Conservation (phyloP, 768 basidiomycete species). For the Pseudohyphozyma bogoriensis region DNA sequence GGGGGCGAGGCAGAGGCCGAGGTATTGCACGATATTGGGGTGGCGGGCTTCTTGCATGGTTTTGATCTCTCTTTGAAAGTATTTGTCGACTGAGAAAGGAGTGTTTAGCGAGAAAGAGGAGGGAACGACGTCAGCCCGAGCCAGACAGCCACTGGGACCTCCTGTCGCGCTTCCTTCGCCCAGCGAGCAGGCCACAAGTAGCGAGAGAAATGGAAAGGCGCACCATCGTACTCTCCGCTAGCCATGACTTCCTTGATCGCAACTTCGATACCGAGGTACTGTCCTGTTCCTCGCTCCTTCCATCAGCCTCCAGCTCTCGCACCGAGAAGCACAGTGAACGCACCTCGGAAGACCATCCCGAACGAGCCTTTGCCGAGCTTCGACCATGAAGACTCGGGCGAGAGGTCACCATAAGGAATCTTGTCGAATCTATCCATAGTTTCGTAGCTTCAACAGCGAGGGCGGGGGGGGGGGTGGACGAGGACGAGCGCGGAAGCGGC, state of each 20-base stretch:
- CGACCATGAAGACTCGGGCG: constrained; percentile 16
- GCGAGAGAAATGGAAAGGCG: constrained; percentile 11
- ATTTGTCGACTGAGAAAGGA: constrained; percentile 56
- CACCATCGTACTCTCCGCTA: constrained; percentile 73
- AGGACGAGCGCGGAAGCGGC: no score
- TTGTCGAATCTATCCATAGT: constrained; percentile 16
- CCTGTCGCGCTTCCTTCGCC: no score
- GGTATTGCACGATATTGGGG: constrained; percentile 56
- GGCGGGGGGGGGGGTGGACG: no score
- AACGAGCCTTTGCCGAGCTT: constrained; percentile 77
- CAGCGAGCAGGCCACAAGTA: no score
- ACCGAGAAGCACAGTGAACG: no score
- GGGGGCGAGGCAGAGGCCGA: constrained; percentile 60
- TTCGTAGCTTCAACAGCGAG: no score
- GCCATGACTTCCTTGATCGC: constrained; percentile 62
- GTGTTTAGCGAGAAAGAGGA: neutral
- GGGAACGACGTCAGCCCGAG: neutral
- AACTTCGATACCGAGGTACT: constrained; percentile 78
- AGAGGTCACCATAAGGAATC: constrained; percentile 19
- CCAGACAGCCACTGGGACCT: no score
- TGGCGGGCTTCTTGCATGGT: constrained; percentile 63
- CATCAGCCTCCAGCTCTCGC: no score
- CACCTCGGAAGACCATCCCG: constrained; percentile 82
- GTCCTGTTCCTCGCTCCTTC: no score
- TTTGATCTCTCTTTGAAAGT: constrained; percentile 97